Evolutionary conservation across 768 basidiomycete genomes (phyloP).

Genomic region (Hebeloma cylindrosporum): DNA sequence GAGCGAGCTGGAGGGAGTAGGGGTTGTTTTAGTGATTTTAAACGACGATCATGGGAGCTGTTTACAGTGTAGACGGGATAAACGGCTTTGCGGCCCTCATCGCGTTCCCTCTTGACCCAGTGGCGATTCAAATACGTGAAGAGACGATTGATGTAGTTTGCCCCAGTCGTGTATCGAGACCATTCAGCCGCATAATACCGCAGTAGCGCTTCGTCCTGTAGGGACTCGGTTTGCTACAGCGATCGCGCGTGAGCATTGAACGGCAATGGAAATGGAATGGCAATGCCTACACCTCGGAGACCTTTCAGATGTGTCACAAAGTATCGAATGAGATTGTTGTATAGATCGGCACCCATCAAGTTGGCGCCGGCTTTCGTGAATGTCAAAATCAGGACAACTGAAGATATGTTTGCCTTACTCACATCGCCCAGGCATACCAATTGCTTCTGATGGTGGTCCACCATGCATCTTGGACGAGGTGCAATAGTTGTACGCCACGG

Average conservation of each 20-base stretch:
- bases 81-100: slow-evolving; percentile 93
- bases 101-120: slow-evolving; percentile 98
- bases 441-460: slow-evolving; percentile 40
- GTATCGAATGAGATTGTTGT: slow-evolving; percentile 92
- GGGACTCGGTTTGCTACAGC: slow-evolving; percentile 66
- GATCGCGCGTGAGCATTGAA: slow-evolving; percentile 17
- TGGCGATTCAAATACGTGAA: slow-evolving; percentile 99
- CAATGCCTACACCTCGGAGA: slow-evolving; percentile 44
- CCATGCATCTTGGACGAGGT: slow-evolving; percentile 82
- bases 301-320: slow-evolving; percentile 81
- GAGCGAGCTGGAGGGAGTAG: slow-evolving; percentile 66
- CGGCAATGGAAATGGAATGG: background rate
- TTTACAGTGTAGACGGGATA: slow-evolving; percentile 95
- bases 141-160: slow-evolving; percentile 94
- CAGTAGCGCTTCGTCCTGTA: slow-evolving; percentile 86
- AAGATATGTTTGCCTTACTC: slow-evolving; percentile 31
- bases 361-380: slow-evolving; percentile 74
- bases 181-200: slow-evolving; percentile 92
- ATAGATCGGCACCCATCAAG: slow-evolving; percentile 96
- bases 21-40: slow-evolving; percentile 3
- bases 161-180: slow-evolving; percentile 96
- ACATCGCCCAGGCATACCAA: slow-evolving; percentile 67
- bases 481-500: slow-evolving; percentile 97
- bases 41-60: slow-evolving; percentile 3
- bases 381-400: slow-evolving; percentile 32